Evolutionary conservation across 345 rosid genomes (phyloP).

Genomic region (Melaleuca quinquenervia): DNA sequence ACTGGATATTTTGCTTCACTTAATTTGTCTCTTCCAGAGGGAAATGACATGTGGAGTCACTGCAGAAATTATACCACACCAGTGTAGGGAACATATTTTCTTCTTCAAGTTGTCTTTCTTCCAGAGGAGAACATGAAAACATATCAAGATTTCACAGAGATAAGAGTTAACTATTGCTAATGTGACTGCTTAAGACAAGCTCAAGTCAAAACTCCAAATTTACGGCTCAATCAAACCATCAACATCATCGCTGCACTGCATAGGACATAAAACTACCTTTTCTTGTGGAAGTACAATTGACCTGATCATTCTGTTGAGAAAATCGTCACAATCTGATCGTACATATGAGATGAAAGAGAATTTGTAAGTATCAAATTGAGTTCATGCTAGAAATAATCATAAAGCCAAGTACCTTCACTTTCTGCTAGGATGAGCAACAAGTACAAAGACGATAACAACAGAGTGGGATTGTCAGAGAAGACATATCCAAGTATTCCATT

Average conservation of each 20-base stretch:
- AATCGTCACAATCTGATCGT: constrained; percentile 26
- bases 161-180: background rate
- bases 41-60: background rate
- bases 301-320: constrained; percentile 12
- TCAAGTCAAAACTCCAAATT: background rate
- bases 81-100: background rate
- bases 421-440: constrained; percentile 37
- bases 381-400: background rate
- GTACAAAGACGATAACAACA: constrained; percentile 35
- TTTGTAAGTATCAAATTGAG: background rate
- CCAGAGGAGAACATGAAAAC: background rate
- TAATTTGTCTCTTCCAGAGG: background rate
- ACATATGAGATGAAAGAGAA: background rate
- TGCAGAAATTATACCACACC: background rate
- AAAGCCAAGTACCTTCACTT: constrained; percentile 33
- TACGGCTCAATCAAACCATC: background rate
- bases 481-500: constrained; percentile 25
- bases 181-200: background rate
- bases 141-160: background rate
- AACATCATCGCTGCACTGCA: background rate
- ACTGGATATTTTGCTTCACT: background rate
- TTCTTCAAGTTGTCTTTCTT: background rate
- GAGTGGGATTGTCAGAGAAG: constrained; percentile 32
- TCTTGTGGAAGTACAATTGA: constrained; percentile 12
- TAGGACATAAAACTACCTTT: constrained; percentile 18